Base-by-base conservation (phyloP, 2,329 filamentous ascomycete genomes). In the Colletotrichum eremochloae region DNA sequence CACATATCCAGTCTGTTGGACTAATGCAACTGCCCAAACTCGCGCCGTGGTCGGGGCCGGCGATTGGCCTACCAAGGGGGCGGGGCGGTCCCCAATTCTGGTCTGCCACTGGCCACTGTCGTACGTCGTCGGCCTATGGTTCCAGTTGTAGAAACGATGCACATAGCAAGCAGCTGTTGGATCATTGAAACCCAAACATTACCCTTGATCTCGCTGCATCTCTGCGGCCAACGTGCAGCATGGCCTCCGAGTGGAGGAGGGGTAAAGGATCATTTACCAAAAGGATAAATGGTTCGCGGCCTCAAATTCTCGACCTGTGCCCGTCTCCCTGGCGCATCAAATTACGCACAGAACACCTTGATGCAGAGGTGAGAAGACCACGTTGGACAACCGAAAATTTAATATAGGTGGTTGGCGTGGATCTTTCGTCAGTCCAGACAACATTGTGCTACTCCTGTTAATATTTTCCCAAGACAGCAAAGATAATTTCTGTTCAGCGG, bases 341-440 rank as follows among this genome's bases (percentile, higher is more conserved):
- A 62, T 83, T 86, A 74, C 84, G 76, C 75, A 79, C 80, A 38
- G 74, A 77, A 4, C 77, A 81, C n/a, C 79, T 81, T 0, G 76
- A 80, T 18, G 71, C 81, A 8, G 67, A 81, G 72, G 80, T 76
- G 62, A 61, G 63, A 5, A 8, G 18, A 11, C 24, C 4, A 3
- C 12, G 6, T 40, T 6, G 18, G 50, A 9, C 9, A 33, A 55
- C 46, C 33, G 40, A 3, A 33, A 20, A 4, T 1, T 36, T 36
- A 38, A 11, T 9, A 2, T 4, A 79, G 76, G 77, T 84, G 24
- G 74, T 82, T 1, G 83, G 83, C 1, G 80, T 83, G 3, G 83
- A 85, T 74, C 76, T 85, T 18, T 83, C 81, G 31, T 82, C 83
- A 0, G 83, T 84, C 2, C 82, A 84, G 42, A 80, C 82, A 0